Base-by-base conservation (phyloP, 805 yeast genomes). In the Nakazawaea laoshanensis region DNA sequence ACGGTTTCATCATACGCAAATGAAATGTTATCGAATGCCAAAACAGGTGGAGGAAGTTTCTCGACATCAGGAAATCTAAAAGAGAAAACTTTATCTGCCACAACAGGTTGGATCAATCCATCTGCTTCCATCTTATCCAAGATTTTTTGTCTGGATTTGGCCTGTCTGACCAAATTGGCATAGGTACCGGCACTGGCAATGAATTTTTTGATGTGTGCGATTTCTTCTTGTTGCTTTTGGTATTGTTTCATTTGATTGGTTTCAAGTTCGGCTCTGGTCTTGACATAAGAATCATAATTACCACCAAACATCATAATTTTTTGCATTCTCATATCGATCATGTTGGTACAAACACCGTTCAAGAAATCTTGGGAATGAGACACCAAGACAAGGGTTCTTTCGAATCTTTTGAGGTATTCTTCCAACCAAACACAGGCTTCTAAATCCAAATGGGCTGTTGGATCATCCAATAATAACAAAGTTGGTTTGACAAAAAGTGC, bases 401-500 rank as follows among this genome's bases (percentile, higher is more conserved):
- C 96, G 60, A 82, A 92, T 59, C 86, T 71, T 70, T 86, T 89
- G 55, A 92, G 73, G 65, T 92, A 92, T 67, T 88, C 97, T 70
- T 92, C 98, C 61, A 92, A 73, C 98, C 98, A 92, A 55, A 92
- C 98, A 79, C 97, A 89, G 39, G 98, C 98, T 64, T 88, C 96
- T 58, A 92, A 73, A 69, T 92, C 98, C 74, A 92, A 84, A 65
- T 92, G 98, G 35, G 98, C 98, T 45, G 98, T 92, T 51, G 98
- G 98, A 63, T 92, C 98, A 68, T 92, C 98, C 59, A 92, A 76
- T 49, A 92, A 67, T 53, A 92, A 69, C 48, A 92, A 65, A 32
- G 97, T 88, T 55, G 98, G 98, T 70, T 92, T 89, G 46, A 92
- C 97, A 69, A 92, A 92, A 49, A 92, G 71, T 19, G 98, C 98